phyloP scores from a whole-genome alignment of 1,139 yeast genomes.

The Lodderomyces margitis region DNA sequence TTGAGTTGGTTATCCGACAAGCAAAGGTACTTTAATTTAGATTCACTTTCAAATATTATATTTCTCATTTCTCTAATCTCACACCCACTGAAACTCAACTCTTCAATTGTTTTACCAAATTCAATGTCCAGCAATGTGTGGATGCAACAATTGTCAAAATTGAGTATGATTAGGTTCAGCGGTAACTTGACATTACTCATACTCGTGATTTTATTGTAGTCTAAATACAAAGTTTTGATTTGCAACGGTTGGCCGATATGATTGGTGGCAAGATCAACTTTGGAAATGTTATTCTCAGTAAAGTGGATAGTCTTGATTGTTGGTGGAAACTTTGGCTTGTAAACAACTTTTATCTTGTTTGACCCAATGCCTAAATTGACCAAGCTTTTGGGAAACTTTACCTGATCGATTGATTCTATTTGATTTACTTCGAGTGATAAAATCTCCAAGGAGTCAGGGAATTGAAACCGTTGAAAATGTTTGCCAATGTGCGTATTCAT shows the following conservation, averaged over 20 bases:
- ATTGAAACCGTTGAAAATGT: slow-evolving; percentile 14
- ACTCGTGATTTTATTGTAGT: slow-evolving; percentile 18
- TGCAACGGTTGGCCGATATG: slow-evolving; percentile 16
- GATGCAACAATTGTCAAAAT: slow-evolving; percentile 23
- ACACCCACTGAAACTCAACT: slow-evolving; percentile 25
- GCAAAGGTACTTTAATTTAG: slow-evolving; percentile 15
- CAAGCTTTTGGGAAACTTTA: slow-evolving; percentile 20
- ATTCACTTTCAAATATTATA: slow-evolving; percentile 15
- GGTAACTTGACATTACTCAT: slow-evolving; percentile 19
- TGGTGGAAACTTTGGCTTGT: slow-evolving; percentile 18
- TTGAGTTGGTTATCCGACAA: slow-evolving; percentile 18
- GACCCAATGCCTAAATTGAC: slow-evolving; percentile 23
- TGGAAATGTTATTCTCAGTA: slow-evolving; percentile 22
- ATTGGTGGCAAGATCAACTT: slow-evolving; percentile 19
- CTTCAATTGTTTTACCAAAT: slow-evolving; percentile 17
- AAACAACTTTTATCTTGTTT: slow-evolving; percentile 17
- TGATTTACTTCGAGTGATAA: slow-evolving; percentile 25
- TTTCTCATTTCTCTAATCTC: slow-evolving; percentile 15
- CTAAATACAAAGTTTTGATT: slow-evolving; percentile 20
- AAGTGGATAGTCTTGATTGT: slow-evolving; percentile 20
- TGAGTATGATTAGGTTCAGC: slow-evolving; percentile 17
- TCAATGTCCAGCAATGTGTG: slow-evolving; percentile 11
- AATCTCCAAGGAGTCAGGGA: slow-evolving; percentile 20
- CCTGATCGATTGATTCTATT: slow-evolving; percentile 19
- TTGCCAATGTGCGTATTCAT: slow-evolving; percentile 21